Evolutionary conservation across 768 basidiomycete species (phyloP).

Genomic region (Psilocybe subaeruginosa): DNA sequence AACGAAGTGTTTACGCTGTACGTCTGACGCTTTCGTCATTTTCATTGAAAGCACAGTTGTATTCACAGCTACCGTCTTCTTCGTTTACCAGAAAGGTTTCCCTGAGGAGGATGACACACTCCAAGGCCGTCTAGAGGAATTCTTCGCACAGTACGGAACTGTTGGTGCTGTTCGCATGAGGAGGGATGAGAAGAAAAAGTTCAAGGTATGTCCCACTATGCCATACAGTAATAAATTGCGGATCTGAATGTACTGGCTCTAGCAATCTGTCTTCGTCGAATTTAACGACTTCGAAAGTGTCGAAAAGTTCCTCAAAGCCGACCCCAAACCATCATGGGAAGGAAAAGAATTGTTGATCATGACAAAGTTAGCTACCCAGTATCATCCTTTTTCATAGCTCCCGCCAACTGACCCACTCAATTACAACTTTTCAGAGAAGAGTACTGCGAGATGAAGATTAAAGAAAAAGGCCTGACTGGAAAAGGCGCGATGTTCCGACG

Average conservation of each 20-base stretch:
- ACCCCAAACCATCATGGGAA: slow-evolving; percentile 82
- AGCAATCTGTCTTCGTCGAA: slow-evolving; percentile 95
- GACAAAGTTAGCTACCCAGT: slow-evolving; percentile 70
- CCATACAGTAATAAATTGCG: background rate
- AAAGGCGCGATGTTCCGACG: slow-evolving; percentile 66
- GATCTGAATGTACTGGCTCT: background rate
- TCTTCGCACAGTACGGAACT: slow-evolving; percentile 76
- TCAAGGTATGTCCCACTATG: slow-evolving; percentile 66
- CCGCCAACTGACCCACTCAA: background rate
- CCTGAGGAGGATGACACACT: slow-evolving; percentile 63
- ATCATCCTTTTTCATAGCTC: background rate
- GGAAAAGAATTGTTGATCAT: slow-evolving; percentile 79
- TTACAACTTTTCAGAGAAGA: slow-evolving; percentile 53
- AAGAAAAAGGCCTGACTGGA: slow-evolving; percentile 87
- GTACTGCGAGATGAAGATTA: slow-evolving; percentile 96
- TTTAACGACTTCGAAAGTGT: slow-evolving; percentile 73
- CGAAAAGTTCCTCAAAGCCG: slow-evolving; percentile 76
- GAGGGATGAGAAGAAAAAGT: slow-evolving; percentile 78
- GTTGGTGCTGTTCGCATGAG: slow-evolving; percentile 89
- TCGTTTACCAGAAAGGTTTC: slow-evolving; percentile 79
- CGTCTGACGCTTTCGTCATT: slow-evolving; percentile 32
- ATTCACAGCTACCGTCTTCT: background rate
- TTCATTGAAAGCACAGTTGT: background rate
- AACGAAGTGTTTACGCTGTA: slow-evolving; percentile 89
- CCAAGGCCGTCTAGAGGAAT: slow-evolving; percentile 77